A percentile compares a stretch with the other conserved stretches of the same genome.
phyloP scores from a whole-genome alignment of 1,284 basidiomycete genomes.

The Anthracocystis walkeri region DNA sequence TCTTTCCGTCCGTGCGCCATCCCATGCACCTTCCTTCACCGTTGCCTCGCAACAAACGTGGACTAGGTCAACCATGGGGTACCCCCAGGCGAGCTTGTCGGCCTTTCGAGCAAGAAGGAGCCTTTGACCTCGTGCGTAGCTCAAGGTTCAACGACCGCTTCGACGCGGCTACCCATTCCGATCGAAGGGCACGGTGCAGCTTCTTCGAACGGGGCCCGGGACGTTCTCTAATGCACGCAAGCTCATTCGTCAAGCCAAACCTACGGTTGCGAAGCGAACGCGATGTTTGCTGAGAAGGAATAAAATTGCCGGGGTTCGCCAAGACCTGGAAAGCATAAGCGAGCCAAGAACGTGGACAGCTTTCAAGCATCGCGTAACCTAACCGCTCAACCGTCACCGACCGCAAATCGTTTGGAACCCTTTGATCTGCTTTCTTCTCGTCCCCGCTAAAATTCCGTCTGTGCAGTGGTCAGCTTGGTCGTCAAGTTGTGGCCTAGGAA shows the following conservation, averaged over 20 bases:
- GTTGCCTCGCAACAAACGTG: not conserved
- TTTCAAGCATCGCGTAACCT: slow-evolving; percentile 11
- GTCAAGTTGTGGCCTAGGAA: slow-evolving; percentile 15
- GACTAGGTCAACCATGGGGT: not conserved
- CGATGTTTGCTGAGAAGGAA: not conserved
- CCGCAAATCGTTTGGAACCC: not conserved
- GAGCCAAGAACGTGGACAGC: slow-evolving; percentile 44
- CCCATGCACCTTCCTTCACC: not conserved
- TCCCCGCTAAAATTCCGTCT: not conserved
- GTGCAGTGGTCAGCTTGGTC: not conserved
- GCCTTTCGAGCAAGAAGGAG: not conserved
- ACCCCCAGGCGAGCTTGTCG: not conserved
- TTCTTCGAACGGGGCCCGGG: not conserved
- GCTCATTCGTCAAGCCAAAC: slow-evolving; percentile 7
- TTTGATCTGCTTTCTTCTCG: slow-evolving; percentile 1
- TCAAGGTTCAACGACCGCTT: not conserved
- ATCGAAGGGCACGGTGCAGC: not conserved
- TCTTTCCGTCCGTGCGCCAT: not conserved
- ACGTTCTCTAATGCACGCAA: slow-evolving; percentile 6
- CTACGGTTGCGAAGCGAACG: not conserved
- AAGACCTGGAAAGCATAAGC: slow-evolving; percentile 21
- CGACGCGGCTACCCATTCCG: not conserved
- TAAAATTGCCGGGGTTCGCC: slow-evolving; percentile 4
- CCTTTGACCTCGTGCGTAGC: not conserved
- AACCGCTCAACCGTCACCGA: not conserved